Conservation (phyloP, 108 stramenopile species). For the Pseudonitzschia delicatissima region DNA sequence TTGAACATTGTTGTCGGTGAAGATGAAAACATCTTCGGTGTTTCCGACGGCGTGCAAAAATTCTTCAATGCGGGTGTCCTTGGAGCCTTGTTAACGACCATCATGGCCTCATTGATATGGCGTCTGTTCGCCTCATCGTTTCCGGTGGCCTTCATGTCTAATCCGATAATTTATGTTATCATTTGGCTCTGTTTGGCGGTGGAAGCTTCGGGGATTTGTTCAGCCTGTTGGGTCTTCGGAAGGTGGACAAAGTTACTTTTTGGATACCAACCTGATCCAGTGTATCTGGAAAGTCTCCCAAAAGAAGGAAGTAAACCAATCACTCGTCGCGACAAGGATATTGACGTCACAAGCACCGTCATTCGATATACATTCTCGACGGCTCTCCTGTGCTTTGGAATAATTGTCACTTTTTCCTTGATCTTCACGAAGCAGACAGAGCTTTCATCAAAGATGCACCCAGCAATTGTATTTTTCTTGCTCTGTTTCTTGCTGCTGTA, state of each 20-base stretch:
- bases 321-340: conserved; percentile 16
- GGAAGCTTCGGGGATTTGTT: conserved; percentile 37
- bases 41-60: conserved; percentile 30
- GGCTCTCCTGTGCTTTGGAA: conserved; percentile 47
- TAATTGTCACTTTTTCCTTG: conserved; percentile 39
- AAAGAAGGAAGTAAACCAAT: conserved; percentile 10
- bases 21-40: conserved; percentile 31
- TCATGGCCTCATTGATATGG: conserved; percentile 39
- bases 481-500: conserved; percentile 29
- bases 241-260: conserved; percentile 20
- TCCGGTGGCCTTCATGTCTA: conserved; percentile 37
- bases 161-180: conserved; percentile 35
- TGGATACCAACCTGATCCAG: conserved; percentile 43
- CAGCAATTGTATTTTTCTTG: conserved; percentile 28
- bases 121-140: conserved; percentile 36
- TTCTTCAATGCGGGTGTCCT: conserved; percentile 43
- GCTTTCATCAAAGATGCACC: conserved; percentile 29
- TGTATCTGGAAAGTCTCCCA: conserved; percentile 20
- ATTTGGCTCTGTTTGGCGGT: conserved; percentile 35
- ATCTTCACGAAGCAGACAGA: conserved; percentile 34
- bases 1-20: background rate
- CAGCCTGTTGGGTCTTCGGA: conserved; percentile 33
- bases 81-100: conserved; percentile 38
- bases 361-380: conserved; percentile 43
- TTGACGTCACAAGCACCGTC: conserved; percentile 9